Percentiles rank a stretch among this genome's conserved stretches.
These are phyloP conservation scores for Lizonia empirigonia DNA, from an alignment of 2,329 filamentous ascomycete species.

Conservation along the genomic window DNA sequence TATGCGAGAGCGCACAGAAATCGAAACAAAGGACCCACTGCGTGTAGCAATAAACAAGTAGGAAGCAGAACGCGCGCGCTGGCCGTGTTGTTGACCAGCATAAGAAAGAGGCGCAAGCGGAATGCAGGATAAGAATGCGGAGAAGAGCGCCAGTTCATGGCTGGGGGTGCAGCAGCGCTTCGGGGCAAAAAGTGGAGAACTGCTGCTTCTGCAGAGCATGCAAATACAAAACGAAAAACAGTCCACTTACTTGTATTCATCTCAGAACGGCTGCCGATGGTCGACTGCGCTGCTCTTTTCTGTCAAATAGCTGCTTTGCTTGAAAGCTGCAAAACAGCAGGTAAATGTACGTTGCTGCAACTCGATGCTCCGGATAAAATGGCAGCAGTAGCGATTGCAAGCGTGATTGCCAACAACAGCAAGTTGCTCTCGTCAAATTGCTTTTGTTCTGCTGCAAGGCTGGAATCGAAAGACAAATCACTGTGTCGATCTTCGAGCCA, in stretches of 20 bases:
- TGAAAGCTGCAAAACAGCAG: background rate
- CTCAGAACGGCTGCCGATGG: constrained; percentile 23
- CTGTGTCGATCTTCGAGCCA: constrained; percentile 15
- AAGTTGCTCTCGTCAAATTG: constrained; percentile 15
- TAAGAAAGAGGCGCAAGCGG: constrained; percentile 34
- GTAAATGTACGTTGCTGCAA: constrained; percentile 16
- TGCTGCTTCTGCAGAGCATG: constrained; percentile 34
- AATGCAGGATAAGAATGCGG: constrained; percentile 48
- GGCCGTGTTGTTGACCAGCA: constrained; percentile 38
- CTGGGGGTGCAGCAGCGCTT: constrained; percentile 36
- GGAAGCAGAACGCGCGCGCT: constrained; percentile 28
- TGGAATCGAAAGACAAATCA: constrained; percentile 16
- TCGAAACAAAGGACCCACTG: constrained; percentile 34
- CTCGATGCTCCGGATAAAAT: constrained; percentile 35
- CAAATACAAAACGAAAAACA: constrained; percentile 22
- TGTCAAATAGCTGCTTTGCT: background rate
- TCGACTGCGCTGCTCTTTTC: background rate
- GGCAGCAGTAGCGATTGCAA: constrained; percentile 35
- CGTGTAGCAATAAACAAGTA: constrained; percentile 37
- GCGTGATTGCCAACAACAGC: constrained; percentile 32
- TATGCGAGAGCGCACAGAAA: constrained; percentile 43
- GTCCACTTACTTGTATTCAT: constrained; percentile 49
- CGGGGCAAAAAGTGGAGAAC: constrained; percentile 29
- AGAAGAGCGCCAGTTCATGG: constrained; percentile 44
- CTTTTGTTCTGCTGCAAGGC: constrained; percentile 18